A percentile compares a stretch with the other conserved stretches of the same genome.
Evolutionary conservation across 2,329 filamentous ascomycete genomes (phyloP).

Genomic region (Aspergillus alliaceus): DNA sequence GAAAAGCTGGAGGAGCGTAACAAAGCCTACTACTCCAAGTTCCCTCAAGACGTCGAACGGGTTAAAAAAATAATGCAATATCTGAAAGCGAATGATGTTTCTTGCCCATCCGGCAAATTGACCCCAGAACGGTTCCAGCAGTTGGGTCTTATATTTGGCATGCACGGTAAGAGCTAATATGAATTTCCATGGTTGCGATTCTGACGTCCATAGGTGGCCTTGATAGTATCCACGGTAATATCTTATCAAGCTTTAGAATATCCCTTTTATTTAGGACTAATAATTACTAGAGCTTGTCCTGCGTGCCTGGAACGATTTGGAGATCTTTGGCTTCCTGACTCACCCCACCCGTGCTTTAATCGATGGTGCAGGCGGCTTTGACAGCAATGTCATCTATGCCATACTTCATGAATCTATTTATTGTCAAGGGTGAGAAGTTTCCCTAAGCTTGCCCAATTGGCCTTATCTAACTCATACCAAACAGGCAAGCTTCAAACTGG

Average conservation of each 20-base stretch:
- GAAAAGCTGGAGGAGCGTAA: constrained; percentile 71
- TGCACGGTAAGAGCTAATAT: constrained; percentile 55
- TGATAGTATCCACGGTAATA: constrained; percentile 66
- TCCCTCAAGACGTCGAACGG: constrained; percentile 71
- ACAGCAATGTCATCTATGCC: constrained; percentile 78
- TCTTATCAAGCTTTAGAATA: background rate
- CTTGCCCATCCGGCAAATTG: constrained; percentile 68
- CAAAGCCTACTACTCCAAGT: constrained; percentile 78
- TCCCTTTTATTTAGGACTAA: background rate
- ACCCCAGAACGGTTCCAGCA: constrained; percentile 74
- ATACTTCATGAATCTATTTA: constrained; percentile 88
- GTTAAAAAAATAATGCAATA: constrained; percentile 67
- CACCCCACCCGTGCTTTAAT: constrained; percentile 67
- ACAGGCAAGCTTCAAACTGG: constrained; percentile 66
- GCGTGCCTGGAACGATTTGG: constrained; percentile 69
- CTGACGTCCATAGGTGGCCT: constrained; percentile 57
- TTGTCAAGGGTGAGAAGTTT: constrained; percentile 59
- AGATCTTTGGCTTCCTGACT: constrained; percentile 73
- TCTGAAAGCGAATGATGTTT: constrained; percentile 62
- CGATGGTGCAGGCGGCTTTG: constrained; percentile 68
- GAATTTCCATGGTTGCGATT: background rate
- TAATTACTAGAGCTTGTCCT: constrained; percentile 59
- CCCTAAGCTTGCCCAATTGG: background rate
- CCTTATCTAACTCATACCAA: constrained; percentile 25
- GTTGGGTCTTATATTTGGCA: constrained; percentile 75